These are phyloP conservation scores for Boletus sp. DNA, from an alignment of 768 basidiomycete genomes.

Conservation along the genomic window DNA sequence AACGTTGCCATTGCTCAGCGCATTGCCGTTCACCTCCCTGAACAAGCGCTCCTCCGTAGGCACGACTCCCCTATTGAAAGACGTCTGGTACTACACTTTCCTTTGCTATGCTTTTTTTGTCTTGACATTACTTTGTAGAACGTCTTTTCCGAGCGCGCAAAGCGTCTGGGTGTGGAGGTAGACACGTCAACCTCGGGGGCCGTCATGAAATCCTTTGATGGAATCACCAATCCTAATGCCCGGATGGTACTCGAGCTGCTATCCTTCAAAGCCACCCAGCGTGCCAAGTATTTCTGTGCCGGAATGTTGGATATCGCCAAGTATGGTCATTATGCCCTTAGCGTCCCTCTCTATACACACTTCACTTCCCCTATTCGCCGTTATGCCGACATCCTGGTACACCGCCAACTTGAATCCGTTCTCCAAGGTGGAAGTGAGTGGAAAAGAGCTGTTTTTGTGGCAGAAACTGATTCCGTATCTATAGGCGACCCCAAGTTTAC, in stretches of 20 bases:
- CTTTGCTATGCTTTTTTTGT: neutral
- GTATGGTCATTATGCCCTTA: constrained; percentile 91
- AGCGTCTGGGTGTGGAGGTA: constrained; percentile 78
- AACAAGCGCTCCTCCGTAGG: constrained; percentile 94
- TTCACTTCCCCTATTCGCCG: constrained; percentile 92
- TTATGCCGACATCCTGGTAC: constrained; percentile 92
- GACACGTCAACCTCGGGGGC: constrained; percentile 77
- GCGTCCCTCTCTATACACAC: constrained; percentile 88
- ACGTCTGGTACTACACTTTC: constrained; percentile 55
- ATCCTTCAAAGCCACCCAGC: constrained; percentile 87
- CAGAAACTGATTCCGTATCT: constrained; percentile 4
- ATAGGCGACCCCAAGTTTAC: constrained; percentile 83
- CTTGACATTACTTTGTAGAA: constrained; percentile 44
- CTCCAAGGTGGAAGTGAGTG: constrained; percentile 65
- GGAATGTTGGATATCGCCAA: constrained; percentile 99
- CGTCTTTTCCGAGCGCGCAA: constrained; percentile 76
- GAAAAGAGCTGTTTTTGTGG: neutral
- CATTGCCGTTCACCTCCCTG: constrained; percentile 90
- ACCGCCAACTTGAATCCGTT: constrained; percentile 93
- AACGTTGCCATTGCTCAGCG: constrained; percentile 91
- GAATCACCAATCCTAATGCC: constrained; percentile 68
- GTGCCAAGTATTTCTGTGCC: constrained; percentile 97
- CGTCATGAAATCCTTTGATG: constrained; percentile 82
- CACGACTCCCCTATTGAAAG: constrained; percentile 93
- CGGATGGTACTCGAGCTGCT: constrained; percentile 80